Evolutionary conservation across 345 rosid genomes (phyloP), one percentile per base, ranked within the genome.

Genomic region (Brassica carinata): DNA sequence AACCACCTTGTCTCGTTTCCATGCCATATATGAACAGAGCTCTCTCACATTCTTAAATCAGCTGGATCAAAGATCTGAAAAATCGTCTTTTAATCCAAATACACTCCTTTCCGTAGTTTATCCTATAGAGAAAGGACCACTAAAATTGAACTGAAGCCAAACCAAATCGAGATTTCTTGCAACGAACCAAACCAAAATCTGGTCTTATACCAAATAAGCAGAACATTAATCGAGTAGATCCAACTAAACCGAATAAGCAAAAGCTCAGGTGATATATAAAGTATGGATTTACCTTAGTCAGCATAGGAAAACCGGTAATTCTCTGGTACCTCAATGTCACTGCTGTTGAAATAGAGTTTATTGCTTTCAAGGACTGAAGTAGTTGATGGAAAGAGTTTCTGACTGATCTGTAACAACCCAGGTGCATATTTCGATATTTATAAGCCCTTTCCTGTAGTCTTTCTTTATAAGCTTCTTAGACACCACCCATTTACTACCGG

Each of bases 1-100:
- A 19, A 94, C 96, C 13, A 94, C 89, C 84, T 85, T 94, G 79
- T 94, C 97, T 82, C 89, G 7, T 67, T 72, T 19, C 98, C 98
- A 80, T 92, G 96, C 97, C 97, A 92, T 61, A 91, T 86, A 67
- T 94, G 95, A 71, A 91, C 91, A 9, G 83, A 75, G 77, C 82
- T 31, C 84, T 82, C 61, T 76, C 40, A 40, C 3, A 30, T 64
- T 87, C 75, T 69, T 48, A 92, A 78, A 8, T 87, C 86, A 43
- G 71, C 19, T 2, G 96, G 98, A 78, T 90, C 97, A 45, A 94
- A 92, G 61, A 2, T 64, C 86, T 79, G 87, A 78, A 62, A 90
- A 87, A 81, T 94, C 97, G 8, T 66, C 70, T 1, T 87, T 84
- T 2, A 94, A 48, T 89, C 85, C n/a, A 64, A 88, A 90, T 14